Base-by-base conservation (phyloP, 805 yeast species). In the Candida odintsovae region DNA sequence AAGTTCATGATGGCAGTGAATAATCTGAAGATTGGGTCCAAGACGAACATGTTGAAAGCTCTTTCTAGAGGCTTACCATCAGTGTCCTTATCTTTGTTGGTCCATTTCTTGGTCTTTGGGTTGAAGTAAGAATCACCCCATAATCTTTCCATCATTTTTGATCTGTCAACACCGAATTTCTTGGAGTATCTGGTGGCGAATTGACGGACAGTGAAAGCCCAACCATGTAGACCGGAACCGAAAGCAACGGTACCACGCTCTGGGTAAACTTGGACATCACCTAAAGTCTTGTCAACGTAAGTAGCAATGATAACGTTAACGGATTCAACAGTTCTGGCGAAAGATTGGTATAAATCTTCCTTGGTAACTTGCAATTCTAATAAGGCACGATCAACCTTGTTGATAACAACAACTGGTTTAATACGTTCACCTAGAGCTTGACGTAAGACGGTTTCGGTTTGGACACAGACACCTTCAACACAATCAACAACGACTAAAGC, bases 111-210 rank as follows among this genome's bases (percentile, higher is more conserved):
- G 77, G 98, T 92, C 87, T 90, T 92, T 76, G 98, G 97, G 90
- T 94, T 94, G 85, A 92, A 94, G 94, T 78, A 92, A 75, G 95
- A 86, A 80, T 92, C 98, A 77, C 99, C 99, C 99, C 99, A 92
- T 75, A 92, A 83, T 81, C 97, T 86, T 77, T 88, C 92, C 97
- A 89, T 88, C 98, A 92, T 90, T 88, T 94, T 92, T 55, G 70
- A 60, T 73, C 88, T 83, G 87, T 92, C 97, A 70, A 92, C 98
- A 90, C 98, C 98, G 73, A 94, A 92, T 80, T 92, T 94, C 90
- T 90, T 90, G 73, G 97, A 82, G 84, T 94, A 92, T 80, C 96
- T 88, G 77, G 79, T 75, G 66, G 98, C 97, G 65, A 92, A 92
- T 82, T 92, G 98, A 77, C 99, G 89, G 71, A 92, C 86, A 65